Percentiles rank a stretch among this genome's conserved stretches.
Conservation (phyloP, 768 basidiomycete genomes). For the Psilocybe azurescens region DNA sequence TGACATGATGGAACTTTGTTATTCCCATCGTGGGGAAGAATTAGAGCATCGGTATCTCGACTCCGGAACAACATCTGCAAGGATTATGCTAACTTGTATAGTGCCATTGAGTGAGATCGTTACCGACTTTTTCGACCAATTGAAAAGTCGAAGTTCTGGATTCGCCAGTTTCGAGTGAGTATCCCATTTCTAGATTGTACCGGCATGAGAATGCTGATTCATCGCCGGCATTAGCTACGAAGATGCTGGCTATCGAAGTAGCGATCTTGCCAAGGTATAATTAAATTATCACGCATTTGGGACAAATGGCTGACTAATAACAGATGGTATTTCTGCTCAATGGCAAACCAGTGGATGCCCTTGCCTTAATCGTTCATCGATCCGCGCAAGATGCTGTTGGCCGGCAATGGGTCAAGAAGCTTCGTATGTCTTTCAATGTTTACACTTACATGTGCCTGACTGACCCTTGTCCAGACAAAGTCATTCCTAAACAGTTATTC, state of each 20-base stretch:
- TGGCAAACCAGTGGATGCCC: constrained; percentile 87
- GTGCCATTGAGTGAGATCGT: constrained; percentile 95
- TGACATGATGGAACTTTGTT: constrained; percentile 95
- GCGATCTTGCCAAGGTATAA: constrained; percentile 81
- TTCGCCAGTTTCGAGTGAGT: constrained; percentile 92
- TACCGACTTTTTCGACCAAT: constrained; percentile 92
- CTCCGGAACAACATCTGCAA: constrained; percentile 54
- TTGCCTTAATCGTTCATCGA: constrained; percentile 90
- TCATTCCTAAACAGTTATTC: constrained; percentile 91
- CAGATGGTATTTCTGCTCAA: constrained; percentile 94
- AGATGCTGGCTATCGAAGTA: constrained; percentile 85
- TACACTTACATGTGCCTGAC: neutral
- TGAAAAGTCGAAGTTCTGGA: constrained; percentile 92
- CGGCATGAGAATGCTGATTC: neutral
- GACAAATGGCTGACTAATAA: constrained; percentile 1
- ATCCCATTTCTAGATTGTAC: neutral
- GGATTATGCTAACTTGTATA: constrained; percentile 81
- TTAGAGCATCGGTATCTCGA: constrained; percentile 88
- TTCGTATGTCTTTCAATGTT: constrained; percentile 60
- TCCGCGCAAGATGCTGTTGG: constrained; percentile 79
- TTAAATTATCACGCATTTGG: neutral
- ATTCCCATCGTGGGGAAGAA: constrained; percentile 81
- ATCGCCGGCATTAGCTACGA: constrained; percentile 73
- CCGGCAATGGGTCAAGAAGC: constrained; percentile 87
- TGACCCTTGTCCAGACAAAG: constrained; percentile 62